phyloP scores from a whole-genome alignment of 2,329 filamentous ascomycete genomes.

The Lanzia echinophila region DNA sequence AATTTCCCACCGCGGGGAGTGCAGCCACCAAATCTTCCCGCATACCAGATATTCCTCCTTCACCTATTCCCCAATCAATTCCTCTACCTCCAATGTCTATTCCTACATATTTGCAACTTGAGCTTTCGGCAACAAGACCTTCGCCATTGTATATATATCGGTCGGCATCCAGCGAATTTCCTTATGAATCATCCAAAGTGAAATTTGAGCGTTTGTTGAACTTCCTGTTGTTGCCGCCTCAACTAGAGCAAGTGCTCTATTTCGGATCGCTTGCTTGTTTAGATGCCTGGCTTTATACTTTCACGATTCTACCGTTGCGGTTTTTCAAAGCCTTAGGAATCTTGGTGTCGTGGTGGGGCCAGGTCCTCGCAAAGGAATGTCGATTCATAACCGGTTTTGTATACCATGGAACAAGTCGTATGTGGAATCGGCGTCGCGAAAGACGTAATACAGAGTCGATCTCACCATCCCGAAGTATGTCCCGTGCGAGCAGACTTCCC shows the following conservation, averaged over 20 bases:
- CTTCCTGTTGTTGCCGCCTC: constrained; percentile 73
- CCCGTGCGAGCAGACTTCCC: constrained; percentile 21
- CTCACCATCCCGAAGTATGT: constrained; percentile 25
- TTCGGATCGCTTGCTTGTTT: constrained; percentile 90
- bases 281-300: constrained; percentile 93
- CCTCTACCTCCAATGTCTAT: constrained; percentile 61
- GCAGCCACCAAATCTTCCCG: constrained; percentile 11
- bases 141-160: constrained; percentile 61
- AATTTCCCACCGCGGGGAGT: neutral
- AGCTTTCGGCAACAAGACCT: constrained; percentile 54
- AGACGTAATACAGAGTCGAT: constrained; percentile 34
- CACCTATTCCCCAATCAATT: constrained; percentile 44
- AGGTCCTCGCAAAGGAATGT: constrained; percentile 64
- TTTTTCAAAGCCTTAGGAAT: constrained; percentile 77
- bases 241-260: constrained; percentile 74
- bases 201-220: constrained; percentile 91
- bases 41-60: constrained; percentile 16
- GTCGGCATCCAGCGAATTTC: constrained; percentile 49
- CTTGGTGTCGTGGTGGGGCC: constrained; percentile 69
- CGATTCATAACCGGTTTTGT: constrained; percentile 70
- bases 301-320: constrained; percentile 87
- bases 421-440: constrained; percentile 57
- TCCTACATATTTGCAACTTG: constrained; percentile 58
- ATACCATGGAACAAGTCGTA: constrained; percentile 68
- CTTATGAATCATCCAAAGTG: constrained; percentile 86